Evolutionary conservation across 177 flowering plant species (phyloP).

Genomic region (Vitis hybrid): DNA sequence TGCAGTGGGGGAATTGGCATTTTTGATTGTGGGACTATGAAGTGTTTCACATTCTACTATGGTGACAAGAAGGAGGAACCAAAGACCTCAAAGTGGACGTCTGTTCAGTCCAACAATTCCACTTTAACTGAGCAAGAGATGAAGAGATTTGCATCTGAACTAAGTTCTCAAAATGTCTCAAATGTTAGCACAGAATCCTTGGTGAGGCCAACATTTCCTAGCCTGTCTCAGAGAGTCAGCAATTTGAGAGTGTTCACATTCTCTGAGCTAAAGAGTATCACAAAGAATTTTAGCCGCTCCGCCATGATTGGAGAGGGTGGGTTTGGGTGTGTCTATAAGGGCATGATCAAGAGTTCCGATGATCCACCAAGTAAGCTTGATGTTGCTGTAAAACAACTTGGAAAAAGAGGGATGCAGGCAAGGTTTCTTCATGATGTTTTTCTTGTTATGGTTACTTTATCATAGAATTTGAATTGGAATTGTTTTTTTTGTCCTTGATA

Average conservation of each 20-base stretch:
- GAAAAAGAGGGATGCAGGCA: slow-evolving; percentile 62
- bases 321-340: slow-evolving; percentile 88
- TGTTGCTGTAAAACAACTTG: slow-evolving; percentile 75
- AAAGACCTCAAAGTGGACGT: slow-evolving; percentile 38
- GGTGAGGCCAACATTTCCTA: slow-evolving; percentile 39
- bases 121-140: slow-evolving; percentile 18
- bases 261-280: slow-evolving; percentile 68
- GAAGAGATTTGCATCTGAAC: slow-evolving; percentile 44
- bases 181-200: slow-evolving; percentile 60
- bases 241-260: slow-evolving; percentile 74
- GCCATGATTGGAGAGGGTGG: slow-evolving; percentile 93
- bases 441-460: too few species aligned
- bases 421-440: slow-evolving; percentile 6
- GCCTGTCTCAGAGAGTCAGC: slow-evolving; percentile 55
- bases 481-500: too few species aligned
- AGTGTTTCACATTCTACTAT: slow-evolving; percentile 50
- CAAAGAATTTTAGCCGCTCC: slow-evolving; percentile 77
- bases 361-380: slow-evolving; percentile 57
- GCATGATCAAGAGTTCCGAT: slow-evolving; percentile 47
- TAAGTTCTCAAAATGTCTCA: slow-evolving; percentile 59
- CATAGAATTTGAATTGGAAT: too few species aligned
- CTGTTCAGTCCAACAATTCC: slow-evolving; percentile 26
- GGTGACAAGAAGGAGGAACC: slow-evolving; percentile 56
- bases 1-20: too few species aligned
- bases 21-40: slow-evolving; percentile 34